Base-by-base conservation (phyloP, 1,284 basidiomycete species). In the Malassezia brasiliensis region DNA sequence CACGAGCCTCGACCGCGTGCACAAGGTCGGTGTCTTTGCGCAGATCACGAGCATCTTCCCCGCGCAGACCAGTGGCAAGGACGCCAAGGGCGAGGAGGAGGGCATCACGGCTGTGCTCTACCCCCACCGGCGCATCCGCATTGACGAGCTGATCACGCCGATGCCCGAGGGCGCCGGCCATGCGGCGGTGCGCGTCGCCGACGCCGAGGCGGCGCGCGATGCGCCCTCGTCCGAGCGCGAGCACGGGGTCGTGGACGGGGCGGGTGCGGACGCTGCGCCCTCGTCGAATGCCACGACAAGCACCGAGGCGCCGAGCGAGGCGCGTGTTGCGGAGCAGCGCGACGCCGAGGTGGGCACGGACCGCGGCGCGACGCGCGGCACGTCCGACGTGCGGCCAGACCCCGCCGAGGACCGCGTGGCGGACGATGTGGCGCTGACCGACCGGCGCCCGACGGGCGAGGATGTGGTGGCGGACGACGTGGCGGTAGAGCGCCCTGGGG, bases 41-140 rank as follows among this genome's bases (percentile, higher is more conserved):
- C 93, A 98, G 77, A 90, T 98, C 60, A 96, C 93, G 0, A 90
- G 87, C 65, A 86, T 93, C 5, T 98, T 96, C 76, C 82, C 66
- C 7, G 65, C 67, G 4, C 64, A 68, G 52, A 55, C 57, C 34
- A 53, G 60, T 9, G 55, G 59, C 9, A 59, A 57, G 11, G 60
- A 52, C 7, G 34, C 65, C 50, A 76, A 77, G 34, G 76, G 75
- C n/a, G 88, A 91, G 61, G 87, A 90, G 67, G 87, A 87, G 15
- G 76, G 76, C 38, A 79, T 96, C 32, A 96, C 91, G 2, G 90
- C 90, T 20, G 91, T 96, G 10, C 80, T 96, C 45, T 96, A 96
- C 76, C 93, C 93, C 9, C 90, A 96, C 75, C 81, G 94, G 53
- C 80, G 93, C 51, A 94, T 98, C 64, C 82, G 80, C 72, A 90